Percentiles rank a stretch among this genome's conserved stretches.
phyloP scores from a whole-genome alignment of 176 grass and related monocot species.

The Melocanna baccifera region DNA sequence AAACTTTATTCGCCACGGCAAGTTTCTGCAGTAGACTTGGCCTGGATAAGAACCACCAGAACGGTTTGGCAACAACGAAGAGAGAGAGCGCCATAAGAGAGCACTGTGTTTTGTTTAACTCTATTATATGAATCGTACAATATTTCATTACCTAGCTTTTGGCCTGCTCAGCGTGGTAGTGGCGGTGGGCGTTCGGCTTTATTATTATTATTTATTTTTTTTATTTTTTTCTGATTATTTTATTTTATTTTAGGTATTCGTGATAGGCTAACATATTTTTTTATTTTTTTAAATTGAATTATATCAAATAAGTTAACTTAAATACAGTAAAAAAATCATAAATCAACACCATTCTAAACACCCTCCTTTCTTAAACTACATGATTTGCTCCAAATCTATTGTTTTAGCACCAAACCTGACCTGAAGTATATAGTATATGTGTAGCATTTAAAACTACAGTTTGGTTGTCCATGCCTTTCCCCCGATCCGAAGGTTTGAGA shows the following conservation, averaged over 20 bases:
- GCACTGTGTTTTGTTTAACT: background rate
- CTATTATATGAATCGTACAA: background rate
- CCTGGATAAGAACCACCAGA: background rate
- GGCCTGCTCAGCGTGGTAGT: too few species aligned
- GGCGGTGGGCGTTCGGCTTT: too few species aligned
- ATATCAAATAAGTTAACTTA: too few species aligned
- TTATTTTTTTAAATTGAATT: too few species aligned
- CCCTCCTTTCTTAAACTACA: background rate
- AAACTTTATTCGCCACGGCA: constrained; percentile 28
- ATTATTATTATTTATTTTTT: too few species aligned
- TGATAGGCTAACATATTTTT: too few species aligned
- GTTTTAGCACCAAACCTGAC: background rate
- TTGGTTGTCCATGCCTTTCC: background rate
- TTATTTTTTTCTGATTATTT: too few species aligned
- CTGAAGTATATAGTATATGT: background rate
- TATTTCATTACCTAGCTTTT: too few species aligned
- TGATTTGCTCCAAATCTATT: background rate
- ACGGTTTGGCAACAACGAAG: background rate
- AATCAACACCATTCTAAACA: too few species aligned
- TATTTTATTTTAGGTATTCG: too few species aligned
- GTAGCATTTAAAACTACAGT: background rate
- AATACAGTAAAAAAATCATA: too few species aligned
- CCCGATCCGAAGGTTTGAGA: background rate
- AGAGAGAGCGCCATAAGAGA: background rate
- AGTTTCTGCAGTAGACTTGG: background rate